A percentile compares a stretch with the other conserved stretches of the same genome.
These are phyloP conservation scores for Pyrenochaeta sp. DNA, from an alignment of 2,329 filamentous ascomycete genomes.

Conservation along the genomic window DNA sequence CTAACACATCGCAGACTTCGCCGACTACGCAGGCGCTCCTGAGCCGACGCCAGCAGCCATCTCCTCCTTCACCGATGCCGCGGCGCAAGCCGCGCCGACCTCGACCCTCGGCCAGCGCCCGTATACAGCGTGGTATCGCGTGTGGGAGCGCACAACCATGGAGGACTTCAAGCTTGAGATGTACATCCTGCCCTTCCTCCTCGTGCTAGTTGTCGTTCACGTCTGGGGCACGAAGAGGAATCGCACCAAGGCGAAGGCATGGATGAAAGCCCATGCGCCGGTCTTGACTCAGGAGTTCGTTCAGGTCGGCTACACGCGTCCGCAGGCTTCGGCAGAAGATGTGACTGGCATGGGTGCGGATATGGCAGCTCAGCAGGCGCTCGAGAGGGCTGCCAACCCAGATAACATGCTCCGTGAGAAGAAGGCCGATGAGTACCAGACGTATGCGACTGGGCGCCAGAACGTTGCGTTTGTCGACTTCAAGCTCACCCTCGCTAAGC, in stretches of 20 bases:
- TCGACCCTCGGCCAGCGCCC: conserved; percentile 62
- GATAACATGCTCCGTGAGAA: conserved; percentile 81
- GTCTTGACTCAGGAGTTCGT: conserved; percentile 83
- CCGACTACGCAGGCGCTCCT: conserved; percentile 86
- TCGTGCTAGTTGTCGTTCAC: conserved; percentile 79
- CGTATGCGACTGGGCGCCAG: conserved; percentile 89
- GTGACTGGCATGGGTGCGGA: conserved; percentile 53
- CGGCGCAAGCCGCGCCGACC: conserved; percentile 41
- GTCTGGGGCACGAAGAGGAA: conserved; percentile 83
- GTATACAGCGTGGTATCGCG: conserved; percentile 95
- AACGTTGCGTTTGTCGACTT: conserved; percentile 93
- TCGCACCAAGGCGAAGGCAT: conserved; percentile 78
- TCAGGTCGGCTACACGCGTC: conserved; percentile 75
- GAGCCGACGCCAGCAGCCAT: conserved; percentile 66
- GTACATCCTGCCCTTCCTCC: conserved; percentile 77
- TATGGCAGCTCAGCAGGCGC: conserved; percentile 46
- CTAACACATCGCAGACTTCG: conserved; percentile 73
- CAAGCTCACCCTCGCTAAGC: conserved; percentile 80
- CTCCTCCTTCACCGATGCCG: conserved; percentile 51
- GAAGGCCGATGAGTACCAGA: conserved; percentile 83
- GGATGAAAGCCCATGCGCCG: conserved; percentile 78
- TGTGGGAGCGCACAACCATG: conserved; percentile 87
- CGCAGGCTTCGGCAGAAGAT: conserved; percentile 50
- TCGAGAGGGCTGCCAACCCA: conserved; percentile 56
- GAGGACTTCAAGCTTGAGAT: conserved; percentile 90